Conservation (phyloP, 257 asterid species). For the Penstemon newberryi region DNA sequence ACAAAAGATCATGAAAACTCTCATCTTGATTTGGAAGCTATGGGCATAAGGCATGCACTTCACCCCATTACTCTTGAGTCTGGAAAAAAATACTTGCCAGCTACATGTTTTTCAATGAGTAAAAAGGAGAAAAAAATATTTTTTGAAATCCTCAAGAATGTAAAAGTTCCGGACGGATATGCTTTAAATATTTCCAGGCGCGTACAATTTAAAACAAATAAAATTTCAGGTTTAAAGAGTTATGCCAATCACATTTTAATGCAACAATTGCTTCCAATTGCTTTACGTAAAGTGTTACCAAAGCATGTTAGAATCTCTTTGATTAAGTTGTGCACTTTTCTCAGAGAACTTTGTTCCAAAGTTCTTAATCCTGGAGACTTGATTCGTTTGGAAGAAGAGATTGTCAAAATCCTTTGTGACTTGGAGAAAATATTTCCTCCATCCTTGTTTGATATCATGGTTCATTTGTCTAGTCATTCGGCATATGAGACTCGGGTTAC, state of each 20-base stretch:
- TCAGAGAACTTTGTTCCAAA: constrained; percentile 16
- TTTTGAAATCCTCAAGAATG: neutral
- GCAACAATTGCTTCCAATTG: constrained; percentile 16
- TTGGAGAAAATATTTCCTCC: constrained; percentile 27
- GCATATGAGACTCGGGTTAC: constrained; percentile 18
- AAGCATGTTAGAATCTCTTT: constrained; percentile 12
- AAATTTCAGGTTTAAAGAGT: constrained; percentile 17
- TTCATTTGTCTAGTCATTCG: constrained; percentile 18
- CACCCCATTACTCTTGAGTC: constrained; percentile 12
- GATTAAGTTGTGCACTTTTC: constrained; percentile 13
- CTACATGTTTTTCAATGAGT: constrained; percentile 16
- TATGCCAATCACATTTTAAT: constrained; percentile 23
- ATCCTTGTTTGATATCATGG: constrained; percentile 28
- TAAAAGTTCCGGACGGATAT: constrained; percentile 22
- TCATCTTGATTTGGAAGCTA: constrained; percentile 22
- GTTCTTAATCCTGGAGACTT: constrained; percentile 4
- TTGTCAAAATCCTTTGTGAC: constrained; percentile 6
- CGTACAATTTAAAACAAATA: constrained; percentile 8
- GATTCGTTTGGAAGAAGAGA: constrained; percentile 15
- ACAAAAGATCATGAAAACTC: constrained; percentile 25
- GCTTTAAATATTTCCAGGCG: constrained; percentile 9
- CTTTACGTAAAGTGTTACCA: constrained; percentile 6
- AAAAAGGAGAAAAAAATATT: constrained; percentile 13
- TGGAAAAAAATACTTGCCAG: neutral
- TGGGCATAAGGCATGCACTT: constrained; percentile 19